Percentiles rank a stretch among this genome's conserved stretches.
These are phyloP conservation scores for Tolypocladium cylindrosporum DNA, from an alignment of 2,329 filamentous ascomycete genomes.

Conservation along the genomic window DNA sequence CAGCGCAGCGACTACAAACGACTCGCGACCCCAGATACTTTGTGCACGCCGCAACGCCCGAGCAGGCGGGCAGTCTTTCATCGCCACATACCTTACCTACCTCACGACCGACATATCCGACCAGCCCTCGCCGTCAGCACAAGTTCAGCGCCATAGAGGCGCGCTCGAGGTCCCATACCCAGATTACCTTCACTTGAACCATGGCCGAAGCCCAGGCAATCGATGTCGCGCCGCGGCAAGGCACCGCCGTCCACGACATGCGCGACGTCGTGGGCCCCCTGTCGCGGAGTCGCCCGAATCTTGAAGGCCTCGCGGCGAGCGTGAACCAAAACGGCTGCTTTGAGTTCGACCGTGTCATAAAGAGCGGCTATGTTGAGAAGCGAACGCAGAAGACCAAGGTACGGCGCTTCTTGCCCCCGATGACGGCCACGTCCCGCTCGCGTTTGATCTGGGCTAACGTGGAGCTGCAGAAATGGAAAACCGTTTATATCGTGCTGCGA, in stretches of 20 bases:
- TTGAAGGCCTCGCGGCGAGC: slow-evolving; percentile 61
- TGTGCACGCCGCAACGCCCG: background rate
- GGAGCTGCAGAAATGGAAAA: slow-evolving; percentile 69
- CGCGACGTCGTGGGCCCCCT: slow-evolving; percentile 10
- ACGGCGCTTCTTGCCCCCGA: slow-evolving; percentile 11
- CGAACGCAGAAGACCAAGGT: slow-evolving; percentile 92
- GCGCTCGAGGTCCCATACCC: background rate
- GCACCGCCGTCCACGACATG: slow-evolving; percentile 1
- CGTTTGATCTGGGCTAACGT: slow-evolving; percentile 7
- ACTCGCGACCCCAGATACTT: background rate
- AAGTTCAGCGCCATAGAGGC: background rate
- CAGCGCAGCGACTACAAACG: background rate
- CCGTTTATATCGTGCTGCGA: slow-evolving; percentile 78
- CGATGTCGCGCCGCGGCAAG: slow-evolving; percentile 2
- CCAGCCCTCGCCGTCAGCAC: background rate
- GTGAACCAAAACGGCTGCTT: slow-evolving; percentile 95
- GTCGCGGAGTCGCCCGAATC: slow-evolving; percentile 18
- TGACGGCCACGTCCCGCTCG: background rate
- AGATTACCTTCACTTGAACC: background rate
- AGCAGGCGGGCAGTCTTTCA: background rate
- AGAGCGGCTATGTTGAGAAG: slow-evolving; percentile 77
- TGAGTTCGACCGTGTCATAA: slow-evolving; percentile 89
- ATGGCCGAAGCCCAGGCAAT: slow-evolving; percentile 12
- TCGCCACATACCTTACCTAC: background rate
- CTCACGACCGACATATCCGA: background rate